Base-by-base conservation (phyloP, 1,139 yeast species). In the Lodderomyces elongisporus region DNA sequence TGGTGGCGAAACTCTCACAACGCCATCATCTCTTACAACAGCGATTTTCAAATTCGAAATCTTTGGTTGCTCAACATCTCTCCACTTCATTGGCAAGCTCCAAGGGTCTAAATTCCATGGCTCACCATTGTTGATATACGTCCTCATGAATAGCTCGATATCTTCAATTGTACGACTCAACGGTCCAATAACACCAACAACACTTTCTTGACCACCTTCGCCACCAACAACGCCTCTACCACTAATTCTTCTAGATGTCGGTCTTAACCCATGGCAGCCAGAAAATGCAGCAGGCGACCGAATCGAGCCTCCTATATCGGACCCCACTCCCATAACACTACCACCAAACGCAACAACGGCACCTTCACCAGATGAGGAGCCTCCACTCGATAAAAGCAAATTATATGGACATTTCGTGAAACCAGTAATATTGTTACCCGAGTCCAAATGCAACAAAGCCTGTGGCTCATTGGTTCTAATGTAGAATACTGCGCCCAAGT, bases 91-190 rank as follows among this genome's bases (percentile, higher is more conserved):
- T 34, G 75, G 79, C 32, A 76, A 54, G 33, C 66, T 56, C 37
- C 66, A 60, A 39, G 74, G 73, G 54, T 84, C 93, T 32, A 57
- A 58, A 29, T 66, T 60, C 88, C 88, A 82, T 16, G 91, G 89
- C 51, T 79, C 63, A 39, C 85, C 85, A 15, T 65, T 64, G 46
- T 75, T 75, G 38, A 79, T 59, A 47, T 74, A 77, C 16, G 62
- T 43, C 37, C 72, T 73, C 64, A 80, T 69, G 56, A 81, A 75
- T 41, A 71, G 72, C 21, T 74, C 73, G 43, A 85, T 58, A 51
- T 85, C 95, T 8, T 71, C 77, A 22, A 85, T 56, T 10, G 76
- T 59, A 42, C 79, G 66, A 6, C 81, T 65, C 58, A 79, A 50
- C 24, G 88, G 87, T 16, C 87, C 88, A 32, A 68, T 65, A 21